These are phyloP conservation scores for Fusarium sp. DNA, from an alignment of 2,329 filamentous ascomycete genomes.

Conservation along the genomic window DNA sequence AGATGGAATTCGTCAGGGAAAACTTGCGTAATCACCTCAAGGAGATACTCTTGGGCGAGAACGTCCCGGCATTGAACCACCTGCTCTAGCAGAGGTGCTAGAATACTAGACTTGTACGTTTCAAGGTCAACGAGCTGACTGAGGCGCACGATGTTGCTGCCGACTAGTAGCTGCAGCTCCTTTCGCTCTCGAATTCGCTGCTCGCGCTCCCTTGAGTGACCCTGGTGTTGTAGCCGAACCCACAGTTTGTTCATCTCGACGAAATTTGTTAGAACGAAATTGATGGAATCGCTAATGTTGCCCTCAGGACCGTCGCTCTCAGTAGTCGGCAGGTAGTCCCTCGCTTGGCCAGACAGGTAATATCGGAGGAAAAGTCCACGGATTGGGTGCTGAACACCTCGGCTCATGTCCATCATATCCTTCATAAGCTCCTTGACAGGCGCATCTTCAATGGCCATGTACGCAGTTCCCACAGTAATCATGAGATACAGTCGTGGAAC, in stretches of 20 bases:
- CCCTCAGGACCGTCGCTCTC: constrained; percentile 92
- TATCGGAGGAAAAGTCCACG: constrained; percentile 95
- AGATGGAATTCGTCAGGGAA: constrained; percentile 99
- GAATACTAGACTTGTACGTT: constrained; percentile 89
- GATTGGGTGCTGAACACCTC: constrained; percentile 96
- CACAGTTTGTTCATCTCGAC: constrained; percentile 99
- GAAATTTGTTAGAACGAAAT: constrained; percentile 97
- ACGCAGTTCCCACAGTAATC: constrained; percentile 98
- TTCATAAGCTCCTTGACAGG: constrained; percentile 99
- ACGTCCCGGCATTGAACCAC: constrained; percentile 98
- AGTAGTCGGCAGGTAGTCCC: constrained; percentile 86
- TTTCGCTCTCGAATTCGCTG: constrained; percentile 93
- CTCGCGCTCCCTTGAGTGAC: constrained; percentile 93
- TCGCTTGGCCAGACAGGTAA: constrained; percentile 93
- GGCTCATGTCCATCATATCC: constrained; percentile 99
- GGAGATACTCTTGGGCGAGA: constrained; percentile 93
- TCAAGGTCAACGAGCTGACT: constrained; percentile 97
- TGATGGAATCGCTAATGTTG: constrained; percentile 96
- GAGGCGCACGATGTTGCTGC: constrained; percentile 93
- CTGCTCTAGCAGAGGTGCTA: constrained; percentile 91
- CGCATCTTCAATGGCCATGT: constrained; percentile 98
- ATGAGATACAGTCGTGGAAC: constrained; percentile 96
- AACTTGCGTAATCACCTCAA: constrained; percentile 98
- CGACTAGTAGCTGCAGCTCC: constrained; percentile 94
- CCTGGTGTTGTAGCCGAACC: constrained; percentile 97